Evolutionary conservation across 768 basidiomycete genomes (phyloP).

Genomic region (Suillus placidus): DNA sequence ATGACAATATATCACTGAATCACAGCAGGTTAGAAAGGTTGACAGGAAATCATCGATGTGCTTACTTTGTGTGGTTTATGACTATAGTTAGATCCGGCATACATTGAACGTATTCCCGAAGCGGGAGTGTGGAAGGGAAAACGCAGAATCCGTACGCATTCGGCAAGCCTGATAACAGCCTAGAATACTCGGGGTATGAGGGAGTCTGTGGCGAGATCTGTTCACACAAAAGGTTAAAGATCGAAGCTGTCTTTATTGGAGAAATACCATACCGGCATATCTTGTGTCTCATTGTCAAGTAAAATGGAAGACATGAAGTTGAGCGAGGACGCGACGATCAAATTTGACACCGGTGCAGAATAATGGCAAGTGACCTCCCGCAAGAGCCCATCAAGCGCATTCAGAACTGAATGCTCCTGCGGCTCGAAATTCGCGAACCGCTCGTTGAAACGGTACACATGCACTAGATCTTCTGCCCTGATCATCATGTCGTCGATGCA

Average conservation of each 20-base stretch:
- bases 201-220: constrained; percentile 25
- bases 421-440: constrained; percentile 29
- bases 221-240: not conserved
- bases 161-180: constrained; percentile 35
- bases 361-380: constrained; percentile 33
- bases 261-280: constrained; percentile 27
- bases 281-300: constrained; percentile 35
- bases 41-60: not conserved
- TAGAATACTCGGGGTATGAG: constrained; percentile 30
- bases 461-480: constrained; percentile 23
- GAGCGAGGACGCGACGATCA: constrained; percentile 40
- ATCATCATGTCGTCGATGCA: constrained; percentile 40
- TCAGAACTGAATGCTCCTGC: constrained; percentile 36
- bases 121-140: constrained; percentile 36
- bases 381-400: constrained; percentile 37
- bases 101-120: constrained; percentile 39
- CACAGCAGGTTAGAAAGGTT: not conserved
- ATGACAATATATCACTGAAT: constrained; percentile 34
- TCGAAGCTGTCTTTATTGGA: not conserved
- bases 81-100: constrained; percentile 40
- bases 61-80: constrained; percentile 42
- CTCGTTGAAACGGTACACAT: constrained; percentile 38
- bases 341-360: constrained; percentile 32
- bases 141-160: constrained; percentile 40
- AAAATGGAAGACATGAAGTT: constrained; percentile 38